phyloP scores from a whole-genome alignment of 805 yeast species.

The Crinitomyces ghanaensis region DNA sequence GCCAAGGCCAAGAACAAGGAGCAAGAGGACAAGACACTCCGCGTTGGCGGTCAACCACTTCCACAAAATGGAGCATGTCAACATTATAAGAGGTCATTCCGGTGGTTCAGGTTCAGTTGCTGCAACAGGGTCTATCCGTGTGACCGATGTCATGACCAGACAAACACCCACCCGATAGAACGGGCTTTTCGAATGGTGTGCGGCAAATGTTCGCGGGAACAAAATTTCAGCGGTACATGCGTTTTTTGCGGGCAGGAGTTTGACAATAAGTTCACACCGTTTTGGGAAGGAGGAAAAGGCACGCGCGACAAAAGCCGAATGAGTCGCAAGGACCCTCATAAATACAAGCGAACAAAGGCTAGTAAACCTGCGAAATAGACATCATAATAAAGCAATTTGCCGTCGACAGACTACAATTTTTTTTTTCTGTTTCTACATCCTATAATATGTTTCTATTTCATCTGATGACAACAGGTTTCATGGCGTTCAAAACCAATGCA shows the following conservation, averaged over 20 bases:
- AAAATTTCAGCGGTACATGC: constrained; percentile 27
- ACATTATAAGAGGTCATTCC: constrained; percentile 30
- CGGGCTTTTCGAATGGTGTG: constrained; percentile 32
- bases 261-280: constrained; percentile 24
- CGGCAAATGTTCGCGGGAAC: constrained; percentile 33
- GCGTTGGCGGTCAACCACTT: constrained; percentile 29
- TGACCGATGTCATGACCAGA: constrained; percentile 31
- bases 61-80: constrained; percentile 30
- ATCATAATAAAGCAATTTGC: too few species aligned
- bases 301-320: constrained; percentile 29
- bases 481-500: too few species aligned
- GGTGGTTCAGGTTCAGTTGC: constrained; percentile 35
- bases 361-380: too few species aligned
- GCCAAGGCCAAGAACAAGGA: constrained; percentile 11
- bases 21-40: constrained; percentile 22
- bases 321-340: constrained; percentile 33
- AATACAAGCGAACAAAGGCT: constrained; percentile 21
- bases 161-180: constrained; percentile 27
- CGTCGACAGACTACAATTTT: too few species aligned
- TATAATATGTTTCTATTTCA: too few species aligned
- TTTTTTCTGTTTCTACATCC: too few species aligned
- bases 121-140: constrained; percentile 33
- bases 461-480: too few species aligned
- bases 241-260: constrained; percentile 28
- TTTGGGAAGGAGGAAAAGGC: constrained; percentile 37